phyloP scores from a whole-genome alignment of 2,329 filamentous ascomycete species.

The Chalara sp. region DNA sequence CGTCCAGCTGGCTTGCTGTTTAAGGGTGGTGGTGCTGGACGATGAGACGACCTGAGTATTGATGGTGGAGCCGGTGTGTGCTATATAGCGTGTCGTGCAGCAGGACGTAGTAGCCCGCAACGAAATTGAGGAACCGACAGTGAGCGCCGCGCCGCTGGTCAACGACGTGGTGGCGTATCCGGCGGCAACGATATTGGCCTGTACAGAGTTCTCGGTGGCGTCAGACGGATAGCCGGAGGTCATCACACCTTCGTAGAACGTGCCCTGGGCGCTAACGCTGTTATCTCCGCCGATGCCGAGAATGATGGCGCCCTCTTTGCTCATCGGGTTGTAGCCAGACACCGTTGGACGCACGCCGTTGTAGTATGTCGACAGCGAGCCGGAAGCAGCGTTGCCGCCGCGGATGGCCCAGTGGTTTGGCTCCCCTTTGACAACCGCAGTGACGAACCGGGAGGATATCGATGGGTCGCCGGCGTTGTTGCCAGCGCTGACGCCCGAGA shows the following conservation, averaged over 20 bases:
- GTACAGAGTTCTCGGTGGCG: conserved; percentile 48
- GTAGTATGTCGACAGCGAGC: conserved; percentile 43
- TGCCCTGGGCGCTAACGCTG: conserved; percentile 47
- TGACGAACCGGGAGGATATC: conserved; percentile 49
- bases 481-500: conserved; percentile 42
- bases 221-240: conserved; percentile 55
- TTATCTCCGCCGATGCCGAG: conserved; percentile 66
- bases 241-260: conserved; percentile 61
- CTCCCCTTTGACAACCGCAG: conserved; percentile 48
- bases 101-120: conserved; percentile 48
- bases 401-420: conserved; percentile 52
- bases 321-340: conserved; percentile 50
- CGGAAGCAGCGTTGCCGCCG: conserved; percentile 36
- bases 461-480: conserved; percentile 47
- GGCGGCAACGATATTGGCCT: conserved; percentile 54
- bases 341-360: conserved; percentile 43
- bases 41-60: conserved; percentile 49
- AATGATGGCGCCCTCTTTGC: conserved; percentile 58
- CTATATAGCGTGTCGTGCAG: conserved; percentile 46
- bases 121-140: conserved; percentile 43
- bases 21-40: conserved; percentile 40
- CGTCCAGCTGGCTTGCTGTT: conserved; percentile 46
- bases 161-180: conserved; percentile 44
- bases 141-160: conserved; percentile 40
- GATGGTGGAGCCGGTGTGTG: conserved; percentile 43